These are phyloP conservation scores for Arthrobotrys conoides DNA, from an alignment of 2,329 filamentous ascomycete species.

Conservation along the genomic window DNA sequence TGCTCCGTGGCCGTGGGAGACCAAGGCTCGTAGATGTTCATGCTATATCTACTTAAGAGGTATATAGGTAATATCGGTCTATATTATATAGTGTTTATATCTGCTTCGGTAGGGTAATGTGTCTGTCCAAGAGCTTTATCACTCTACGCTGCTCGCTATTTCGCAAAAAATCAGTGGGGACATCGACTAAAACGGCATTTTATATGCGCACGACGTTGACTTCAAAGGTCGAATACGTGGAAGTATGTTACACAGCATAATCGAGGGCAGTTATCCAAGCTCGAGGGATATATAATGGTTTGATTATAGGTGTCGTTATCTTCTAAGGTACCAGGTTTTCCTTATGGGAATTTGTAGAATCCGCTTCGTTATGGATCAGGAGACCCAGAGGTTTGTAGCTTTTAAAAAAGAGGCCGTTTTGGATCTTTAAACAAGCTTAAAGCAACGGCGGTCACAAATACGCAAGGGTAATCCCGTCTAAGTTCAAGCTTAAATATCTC, in stretches of 20 bases:
- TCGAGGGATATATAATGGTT: constrained; percentile 18
- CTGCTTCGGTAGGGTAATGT: not conserved
- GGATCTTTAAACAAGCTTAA: not conserved
- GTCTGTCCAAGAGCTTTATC: not conserved
- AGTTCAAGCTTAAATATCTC: constrained; percentile 12
- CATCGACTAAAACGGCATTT: not conserved
- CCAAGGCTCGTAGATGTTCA: not conserved
- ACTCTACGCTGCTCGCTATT: not conserved
- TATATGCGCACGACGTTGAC: constrained; percentile 2
- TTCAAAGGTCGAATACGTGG: not conserved
- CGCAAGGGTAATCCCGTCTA: constrained; percentile 12
- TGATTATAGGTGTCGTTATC: constrained; percentile 22
- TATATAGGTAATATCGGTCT: not conserved
- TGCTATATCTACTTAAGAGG: not conserved
- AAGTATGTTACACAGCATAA: constrained; percentile 21
- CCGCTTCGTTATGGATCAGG: constrained; percentile 13
- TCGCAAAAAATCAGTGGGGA: not conserved
- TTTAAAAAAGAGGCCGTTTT: not conserved
- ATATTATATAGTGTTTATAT: not conserved
- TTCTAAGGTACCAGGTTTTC: not conserved
- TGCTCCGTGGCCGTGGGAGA: not conserved
- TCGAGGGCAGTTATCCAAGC: not conserved
- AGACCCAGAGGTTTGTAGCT: not conserved
- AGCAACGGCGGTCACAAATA: constrained; percentile 13
- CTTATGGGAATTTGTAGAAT: constrained; percentile 4